Conservation (phyloP, 768 basidiomycete genomes). For the Lactifluus hygrophoroides region DNA sequence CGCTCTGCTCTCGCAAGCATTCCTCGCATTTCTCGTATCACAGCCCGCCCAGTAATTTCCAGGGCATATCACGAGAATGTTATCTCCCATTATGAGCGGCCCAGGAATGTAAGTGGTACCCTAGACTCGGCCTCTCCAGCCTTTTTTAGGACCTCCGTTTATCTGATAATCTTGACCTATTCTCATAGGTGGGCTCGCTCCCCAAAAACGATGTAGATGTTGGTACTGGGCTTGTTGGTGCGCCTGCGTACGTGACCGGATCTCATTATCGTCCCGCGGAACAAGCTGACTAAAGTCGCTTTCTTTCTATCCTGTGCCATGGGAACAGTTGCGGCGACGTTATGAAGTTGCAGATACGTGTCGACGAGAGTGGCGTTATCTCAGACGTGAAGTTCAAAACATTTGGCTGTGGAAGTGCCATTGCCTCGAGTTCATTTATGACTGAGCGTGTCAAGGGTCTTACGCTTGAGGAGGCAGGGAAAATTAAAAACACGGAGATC, state of each 20-base stretch:
- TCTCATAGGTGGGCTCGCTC: conserved; percentile 82
- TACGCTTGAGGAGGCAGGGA: conserved; percentile 86
- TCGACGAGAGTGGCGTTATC: conserved; percentile 90
- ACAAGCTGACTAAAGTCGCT: conserved; percentile 15
- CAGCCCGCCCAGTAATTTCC: conserved; percentile 42
- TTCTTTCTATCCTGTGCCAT: background rate
- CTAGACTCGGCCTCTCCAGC: conserved; percentile 13
- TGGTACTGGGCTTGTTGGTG: conserved; percentile 96
- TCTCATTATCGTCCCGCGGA: conserved; percentile 9
- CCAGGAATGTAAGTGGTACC: conserved; percentile 72
- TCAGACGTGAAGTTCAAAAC: conserved; percentile 99
- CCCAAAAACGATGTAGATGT: conserved; percentile 88
- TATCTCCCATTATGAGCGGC: conserved; percentile 94
- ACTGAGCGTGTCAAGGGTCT: conserved; percentile 97
- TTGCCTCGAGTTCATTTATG: conserved; percentile 97
- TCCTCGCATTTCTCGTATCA: conserved; percentile 35
- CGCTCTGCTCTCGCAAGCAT: conserved; percentile 39
- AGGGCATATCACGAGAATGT: conserved; percentile 94
- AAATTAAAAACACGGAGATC: conserved; percentile 98
- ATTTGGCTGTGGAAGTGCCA: conserved; percentile 97
- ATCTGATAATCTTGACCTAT: conserved; percentile 47
- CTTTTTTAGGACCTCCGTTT: conserved; percentile 30
- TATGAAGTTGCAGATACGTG: conserved; percentile 99
- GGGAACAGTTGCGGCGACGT: conserved; percentile 82
- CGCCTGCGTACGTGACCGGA: conserved; percentile 68